Conservation (phyloP, 805 yeast species). For the Grigorovia jiainica region DNA sequence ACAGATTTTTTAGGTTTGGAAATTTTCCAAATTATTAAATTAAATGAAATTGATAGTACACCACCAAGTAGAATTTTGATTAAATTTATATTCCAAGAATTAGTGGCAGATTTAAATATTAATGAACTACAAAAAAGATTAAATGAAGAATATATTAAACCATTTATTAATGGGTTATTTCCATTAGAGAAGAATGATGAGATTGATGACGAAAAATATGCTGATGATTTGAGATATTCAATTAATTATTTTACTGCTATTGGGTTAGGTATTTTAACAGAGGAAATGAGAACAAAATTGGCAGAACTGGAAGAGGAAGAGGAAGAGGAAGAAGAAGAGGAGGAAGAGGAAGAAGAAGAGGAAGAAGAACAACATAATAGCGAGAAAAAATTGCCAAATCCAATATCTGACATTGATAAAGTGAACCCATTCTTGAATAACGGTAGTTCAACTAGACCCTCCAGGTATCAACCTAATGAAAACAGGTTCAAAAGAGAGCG, state of each 20-base stretch:
- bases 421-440: not conserved
- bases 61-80: conserved; percentile 73
- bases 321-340: conserved; percentile 8
- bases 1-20: conserved; percentile 60
- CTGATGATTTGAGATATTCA: conserved; percentile 57
- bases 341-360: conserved; percentile 7
- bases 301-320: conserved; percentile 25
- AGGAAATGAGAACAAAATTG: conserved; percentile 59
- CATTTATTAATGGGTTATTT: conserved; percentile 48
- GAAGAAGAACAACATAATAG: not conserved
- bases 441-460: not conserved
- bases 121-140: conserved; percentile 40
- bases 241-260: conserved; percentile 91
- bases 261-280: conserved; percentile 77
- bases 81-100: conserved; percentile 69
- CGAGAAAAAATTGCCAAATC: not conserved
- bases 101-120: conserved; percentile 69
- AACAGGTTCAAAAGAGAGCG: too few species aligned
- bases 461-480: too few species aligned
- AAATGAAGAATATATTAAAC: conserved; percentile 41
- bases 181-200: conserved; percentile 49
- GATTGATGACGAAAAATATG: too few species aligned
- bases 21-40: conserved; percentile 41
- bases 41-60: conserved; percentile 68
- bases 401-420: not conserved